Conservation (phyloP, 257 asterid species). For the Capsicum baccatum region DNA sequence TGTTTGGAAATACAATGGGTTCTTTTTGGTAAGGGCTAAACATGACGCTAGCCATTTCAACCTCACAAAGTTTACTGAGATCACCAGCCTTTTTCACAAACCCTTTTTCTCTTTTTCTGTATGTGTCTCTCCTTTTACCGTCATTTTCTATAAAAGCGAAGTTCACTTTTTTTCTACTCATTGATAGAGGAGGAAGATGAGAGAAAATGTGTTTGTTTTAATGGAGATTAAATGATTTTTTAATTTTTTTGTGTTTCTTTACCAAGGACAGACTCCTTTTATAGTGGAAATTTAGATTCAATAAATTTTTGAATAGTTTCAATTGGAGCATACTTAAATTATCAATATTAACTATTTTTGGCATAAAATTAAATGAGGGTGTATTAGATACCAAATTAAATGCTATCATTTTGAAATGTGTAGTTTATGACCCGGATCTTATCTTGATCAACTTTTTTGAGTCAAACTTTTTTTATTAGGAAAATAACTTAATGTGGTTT, state of each 20-base stretch:
- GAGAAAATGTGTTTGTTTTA: not conserved
- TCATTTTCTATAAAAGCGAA: not conserved
- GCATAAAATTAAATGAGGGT: not conserved
- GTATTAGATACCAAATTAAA: too few relatives aligned
- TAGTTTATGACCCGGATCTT: not conserved
- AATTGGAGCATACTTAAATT: not conserved
- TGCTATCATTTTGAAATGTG: too few relatives aligned
- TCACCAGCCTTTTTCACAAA: constrained; percentile 29
- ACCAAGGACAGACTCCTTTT: not conserved
- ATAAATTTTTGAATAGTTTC: not conserved
- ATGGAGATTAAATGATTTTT: not conserved
- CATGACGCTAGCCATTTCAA: constrained; percentile 23
- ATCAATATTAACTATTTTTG: not conserved
- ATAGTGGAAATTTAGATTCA: not conserved
- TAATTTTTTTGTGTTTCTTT: not conserved
- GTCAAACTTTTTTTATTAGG: not conserved
- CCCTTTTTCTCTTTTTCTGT: constrained; percentile 30
- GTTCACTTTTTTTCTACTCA: constrained; percentile 33
- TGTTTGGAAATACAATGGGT: constrained; percentile 22
- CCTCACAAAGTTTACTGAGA: constrained; percentile 33
- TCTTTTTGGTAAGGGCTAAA: not conserved
- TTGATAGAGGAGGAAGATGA: not conserved
- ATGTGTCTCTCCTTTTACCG: not conserved
- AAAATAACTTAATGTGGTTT: too few relatives aligned
- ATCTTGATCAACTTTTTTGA: not conserved